A percentile compares a stretch with the other conserved stretches of the same genome.
Evolutionary conservation across 306 rosid genomes (phyloP).

Genomic region (Rosa lucieae): DNA sequence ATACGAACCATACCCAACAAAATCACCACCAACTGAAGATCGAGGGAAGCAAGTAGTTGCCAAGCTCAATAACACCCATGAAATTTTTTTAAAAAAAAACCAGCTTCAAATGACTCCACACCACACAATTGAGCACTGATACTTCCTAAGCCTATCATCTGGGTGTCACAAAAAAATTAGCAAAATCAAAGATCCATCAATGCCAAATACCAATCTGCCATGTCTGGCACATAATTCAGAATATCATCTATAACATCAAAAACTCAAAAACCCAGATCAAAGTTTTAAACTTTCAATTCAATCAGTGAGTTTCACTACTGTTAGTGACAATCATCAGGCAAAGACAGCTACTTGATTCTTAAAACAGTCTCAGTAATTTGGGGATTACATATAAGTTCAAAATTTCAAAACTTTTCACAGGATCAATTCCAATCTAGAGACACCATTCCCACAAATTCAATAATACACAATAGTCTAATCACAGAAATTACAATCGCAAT

Average conservation of each 20-base stretch:
- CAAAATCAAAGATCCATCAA: conserved; percentile 4
- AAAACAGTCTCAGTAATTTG: neutral
- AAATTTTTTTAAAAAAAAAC: neutral
- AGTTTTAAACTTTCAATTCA: neutral
- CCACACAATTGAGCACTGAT: neutral
- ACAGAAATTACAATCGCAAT: neutral
- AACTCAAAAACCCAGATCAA: conserved; percentile 3
- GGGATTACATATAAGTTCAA: neutral
- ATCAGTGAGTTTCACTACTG: neutral
- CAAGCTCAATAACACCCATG: neutral
- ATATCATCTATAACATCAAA: neutral
- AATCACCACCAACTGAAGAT: neutral
- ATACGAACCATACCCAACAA: conserved; percentile 53
- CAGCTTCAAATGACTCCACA: neutral
- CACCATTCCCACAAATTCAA: neutral
- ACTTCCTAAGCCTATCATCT: neutral
- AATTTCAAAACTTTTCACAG: neutral
- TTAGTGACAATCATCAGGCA: neutral
- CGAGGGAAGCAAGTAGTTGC: neutral
- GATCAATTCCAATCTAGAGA: neutral
- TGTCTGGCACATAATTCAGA: neutral
- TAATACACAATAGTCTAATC: neutral
- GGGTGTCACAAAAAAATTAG: neutral
- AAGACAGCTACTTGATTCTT: neutral
- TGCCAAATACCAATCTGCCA: neutral